phyloP scores from a whole-genome alignment of 495 filamentous ascomycete species.

The Lentithecium fluviatile region DNA sequence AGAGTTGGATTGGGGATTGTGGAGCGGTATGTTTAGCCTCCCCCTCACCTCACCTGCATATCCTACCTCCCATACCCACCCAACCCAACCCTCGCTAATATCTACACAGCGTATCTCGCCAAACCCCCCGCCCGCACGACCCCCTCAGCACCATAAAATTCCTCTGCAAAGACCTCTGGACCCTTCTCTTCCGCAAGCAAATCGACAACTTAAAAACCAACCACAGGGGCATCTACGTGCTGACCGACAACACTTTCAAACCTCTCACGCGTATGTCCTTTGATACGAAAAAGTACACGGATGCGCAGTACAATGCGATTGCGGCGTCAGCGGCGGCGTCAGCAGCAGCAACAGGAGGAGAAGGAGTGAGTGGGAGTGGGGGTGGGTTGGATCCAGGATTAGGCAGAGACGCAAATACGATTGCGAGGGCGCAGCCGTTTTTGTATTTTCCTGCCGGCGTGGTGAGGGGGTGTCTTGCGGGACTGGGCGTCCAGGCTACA shows the following conservation, averaged over 20 bases:
- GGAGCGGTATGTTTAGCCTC: conserved; percentile 66
- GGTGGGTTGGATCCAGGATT: conserved; percentile 38
- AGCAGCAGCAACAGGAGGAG: conserved; percentile 36
- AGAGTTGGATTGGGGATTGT: conserved; percentile 89
- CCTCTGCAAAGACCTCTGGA: conserved; percentile 97
- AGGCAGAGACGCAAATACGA: conserved; percentile 17
- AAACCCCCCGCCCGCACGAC: conserved; percentile 64
- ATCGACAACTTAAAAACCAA: conserved; percentile 99
- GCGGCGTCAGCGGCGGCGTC: neutral
- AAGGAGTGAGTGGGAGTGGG: conserved; percentile 67
- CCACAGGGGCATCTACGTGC: conserved; percentile 91
- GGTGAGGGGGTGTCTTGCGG: conserved; percentile 82
- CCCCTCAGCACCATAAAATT: conserved; percentile 74
- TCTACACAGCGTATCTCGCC: conserved; percentile 85
- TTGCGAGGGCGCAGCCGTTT: conserved; percentile 53
- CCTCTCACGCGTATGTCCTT: conserved; percentile 86
- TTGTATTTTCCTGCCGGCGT: conserved; percentile 94
- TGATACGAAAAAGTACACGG: conserved; percentile 46
- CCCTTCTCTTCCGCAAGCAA: conserved; percentile 89
- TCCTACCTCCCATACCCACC: neutral
- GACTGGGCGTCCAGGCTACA: conserved; percentile 84
- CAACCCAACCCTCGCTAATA: neutral
- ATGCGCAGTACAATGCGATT: neutral
- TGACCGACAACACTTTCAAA: conserved; percentile 90
- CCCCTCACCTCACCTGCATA: neutral